Base-by-base conservation (phyloP, 1,139 yeast genomes). In the Kurtzmaniella quercitrusa region DNA sequence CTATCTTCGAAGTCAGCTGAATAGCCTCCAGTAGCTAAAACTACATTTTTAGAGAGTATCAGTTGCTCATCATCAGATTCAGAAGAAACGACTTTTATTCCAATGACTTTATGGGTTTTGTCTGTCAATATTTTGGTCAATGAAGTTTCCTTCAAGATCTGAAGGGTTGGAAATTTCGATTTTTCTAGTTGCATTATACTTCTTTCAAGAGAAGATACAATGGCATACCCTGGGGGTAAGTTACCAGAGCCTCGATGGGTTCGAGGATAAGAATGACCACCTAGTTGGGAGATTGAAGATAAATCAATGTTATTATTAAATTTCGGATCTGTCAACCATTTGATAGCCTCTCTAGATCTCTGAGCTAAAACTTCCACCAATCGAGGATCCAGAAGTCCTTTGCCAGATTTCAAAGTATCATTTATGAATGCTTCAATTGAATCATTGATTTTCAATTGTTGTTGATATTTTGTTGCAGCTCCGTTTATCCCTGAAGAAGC, bases 401-500 rank as follows among this genome's bases (percentile, higher is more conserved):
- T 60, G 2, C 73, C 74, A 2, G 71, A 63, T 31, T 43, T 50
- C 11, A 64, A 40, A 2, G 70, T 65, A 50, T 68, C 74, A 3
- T 52, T 34, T 15, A 49, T 48, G 43, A 68, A 68, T 2, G 45
- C 34, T 1, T 55, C 58, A 3, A 57, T 51, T 3, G 63, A 51
- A 46, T 68, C 73, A 2, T 52, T 51, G 2, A 11, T 29, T 3
- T 46, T 49, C 1, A 48, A 48, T 1, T 50, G 49, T 10, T 11
- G 11, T 42, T 68, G 72, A 46, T 43, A 64, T 31, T 46, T 48
- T 0, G 73, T 66, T 4, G 68, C 68, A 2, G 55, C 68, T 0
- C 72, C 73, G 50, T 68, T 68, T 33, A 68, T 68, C 1, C 74
- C 74, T 0, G 72, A 66, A 3, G 72, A 65, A 1, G 74, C 74